phyloP scores from a whole-genome alignment of 805 yeast genomes.

The Candida cerambycidarum region DNA sequence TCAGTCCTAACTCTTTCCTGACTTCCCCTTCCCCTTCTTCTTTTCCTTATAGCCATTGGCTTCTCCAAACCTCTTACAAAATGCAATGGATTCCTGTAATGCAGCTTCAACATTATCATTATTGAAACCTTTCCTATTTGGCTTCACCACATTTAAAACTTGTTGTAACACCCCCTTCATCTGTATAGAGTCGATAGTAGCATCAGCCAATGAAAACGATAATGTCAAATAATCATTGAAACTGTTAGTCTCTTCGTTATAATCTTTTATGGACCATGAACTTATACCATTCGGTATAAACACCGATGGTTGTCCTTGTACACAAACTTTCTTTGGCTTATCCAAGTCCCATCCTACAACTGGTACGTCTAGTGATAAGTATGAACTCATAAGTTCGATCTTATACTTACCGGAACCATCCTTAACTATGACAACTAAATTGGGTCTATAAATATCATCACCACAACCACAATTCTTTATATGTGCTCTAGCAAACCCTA shows the following conservation, averaged over 20 bases:
- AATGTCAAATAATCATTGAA: conserved; percentile 31
- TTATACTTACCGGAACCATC: conserved; percentile 16
- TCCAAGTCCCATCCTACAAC: conserved; percentile 30
- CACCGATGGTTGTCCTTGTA: conserved; percentile 22
- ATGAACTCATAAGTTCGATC: conserved; percentile 31
- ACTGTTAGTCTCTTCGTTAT: background rate
- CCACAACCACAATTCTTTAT: conserved; percentile 43
- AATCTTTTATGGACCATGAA: conserved; percentile 12
- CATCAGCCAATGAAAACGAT: conserved; percentile 36
- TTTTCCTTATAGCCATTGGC: background rate
- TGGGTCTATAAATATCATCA: conserved; percentile 38
- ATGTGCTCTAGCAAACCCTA: conserved; percentile 44
- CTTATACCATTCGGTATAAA: conserved; percentile 38
- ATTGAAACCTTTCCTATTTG: conserved; percentile 15
- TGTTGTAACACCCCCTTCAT: conserved; percentile 31
- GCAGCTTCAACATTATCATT: conserved; percentile 34
- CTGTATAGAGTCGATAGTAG: conserved; percentile 34
- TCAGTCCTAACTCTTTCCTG: no score
- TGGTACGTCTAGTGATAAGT: conserved; percentile 28
- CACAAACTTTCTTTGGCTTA: conserved; percentile 24
- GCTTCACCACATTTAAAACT: conserved; percentile 13
- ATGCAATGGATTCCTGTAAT: conserved; percentile 22
- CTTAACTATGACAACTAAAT: conserved; percentile 29
- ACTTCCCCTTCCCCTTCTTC: background rate
- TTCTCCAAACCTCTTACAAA: conserved; percentile 28